Evolutionary conservation across 306 rosid genomes (phyloP).

Genomic region (Pterocarpus santalinus): DNA sequence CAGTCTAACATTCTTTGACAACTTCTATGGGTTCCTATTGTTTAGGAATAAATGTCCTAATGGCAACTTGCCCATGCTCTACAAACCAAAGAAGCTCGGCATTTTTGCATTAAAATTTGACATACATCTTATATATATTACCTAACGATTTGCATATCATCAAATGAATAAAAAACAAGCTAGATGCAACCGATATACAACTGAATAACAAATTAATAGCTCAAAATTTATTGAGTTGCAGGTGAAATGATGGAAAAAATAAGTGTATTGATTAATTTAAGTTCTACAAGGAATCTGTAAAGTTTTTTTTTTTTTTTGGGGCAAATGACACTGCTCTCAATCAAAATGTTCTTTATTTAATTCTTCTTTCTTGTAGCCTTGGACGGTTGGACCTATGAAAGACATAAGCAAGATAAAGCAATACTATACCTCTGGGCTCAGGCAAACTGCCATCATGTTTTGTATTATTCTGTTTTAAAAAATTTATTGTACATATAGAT

Average conservation of each 20-base stretch:
- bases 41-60: conserved; percentile 29
- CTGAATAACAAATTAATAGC: too few species aligned
- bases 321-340: neutral
- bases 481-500: too few species aligned
- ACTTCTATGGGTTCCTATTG: conserved; percentile 20
- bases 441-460: neutral
- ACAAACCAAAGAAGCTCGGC: neutral
- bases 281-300: neutral
- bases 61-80: neutral
- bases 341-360: neutral
- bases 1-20: conserved; percentile 24
- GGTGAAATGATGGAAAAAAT: too few species aligned
- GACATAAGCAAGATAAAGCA: neutral
- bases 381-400: neutral
- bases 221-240: too few species aligned
- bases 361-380: neutral
- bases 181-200: too few species aligned
- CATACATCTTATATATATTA: neutral
- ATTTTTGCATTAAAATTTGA: neutral
- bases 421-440: too few species aligned
- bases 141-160: too few species aligned
- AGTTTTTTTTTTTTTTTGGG: neutral
- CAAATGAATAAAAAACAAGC: too few species aligned
- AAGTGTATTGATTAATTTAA: too few species aligned
- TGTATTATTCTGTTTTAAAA: neutral